Evolutionary conservation across 2,329 filamentous ascomycete genomes (phyloP).

Genomic region (Epichloe uncinata): DNA sequence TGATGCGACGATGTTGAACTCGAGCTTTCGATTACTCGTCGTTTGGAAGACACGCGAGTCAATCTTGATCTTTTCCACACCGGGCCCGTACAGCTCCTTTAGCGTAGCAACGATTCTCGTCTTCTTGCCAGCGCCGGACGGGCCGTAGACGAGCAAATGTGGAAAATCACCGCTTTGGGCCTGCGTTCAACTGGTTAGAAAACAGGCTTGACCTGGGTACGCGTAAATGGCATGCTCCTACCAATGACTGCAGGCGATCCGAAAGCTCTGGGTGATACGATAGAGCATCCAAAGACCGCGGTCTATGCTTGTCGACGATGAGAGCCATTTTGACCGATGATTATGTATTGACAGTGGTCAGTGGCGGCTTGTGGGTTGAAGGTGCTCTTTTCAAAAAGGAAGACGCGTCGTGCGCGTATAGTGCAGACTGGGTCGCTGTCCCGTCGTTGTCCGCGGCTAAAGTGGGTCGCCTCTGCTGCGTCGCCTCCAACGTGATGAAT

Average conservation of each 20-base stretch:
- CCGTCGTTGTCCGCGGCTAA: background rate
- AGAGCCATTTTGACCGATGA: slow-evolving; percentile 42
- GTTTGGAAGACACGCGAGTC: slow-evolving; percentile 95
- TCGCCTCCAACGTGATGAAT: background rate
- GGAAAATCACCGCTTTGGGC: slow-evolving; percentile 96
- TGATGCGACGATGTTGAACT: slow-evolving; percentile 97
- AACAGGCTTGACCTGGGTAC: background rate
- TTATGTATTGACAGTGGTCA: background rate
- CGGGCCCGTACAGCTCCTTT: slow-evolving; percentile 87
- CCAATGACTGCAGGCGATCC: slow-evolving; percentile 70
- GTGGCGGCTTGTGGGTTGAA: slow-evolving; percentile 6
- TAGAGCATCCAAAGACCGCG: slow-evolving; percentile 61
- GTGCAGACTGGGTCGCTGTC: slow-evolving; percentile 11
- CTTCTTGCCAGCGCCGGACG: slow-evolving; percentile 94
- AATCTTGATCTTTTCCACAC: slow-evolving; percentile 99
- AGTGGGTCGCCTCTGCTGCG: background rate
- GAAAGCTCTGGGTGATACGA: slow-evolving; percentile 87
- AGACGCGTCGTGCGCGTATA: slow-evolving; percentile 26
- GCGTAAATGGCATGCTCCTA: slow-evolving; percentile 28
- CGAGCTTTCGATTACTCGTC: slow-evolving; percentile 87
- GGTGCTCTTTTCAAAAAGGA: slow-evolving; percentile 13
- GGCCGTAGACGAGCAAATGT: slow-evolving; percentile 92
- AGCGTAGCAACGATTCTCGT: slow-evolving; percentile 91
- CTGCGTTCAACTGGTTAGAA: slow-evolving; percentile 30
- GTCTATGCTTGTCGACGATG: slow-evolving; percentile 59